Base-by-base conservation (phyloP, 148 eudicot genomes). In the Diospyros lotus region DNA sequence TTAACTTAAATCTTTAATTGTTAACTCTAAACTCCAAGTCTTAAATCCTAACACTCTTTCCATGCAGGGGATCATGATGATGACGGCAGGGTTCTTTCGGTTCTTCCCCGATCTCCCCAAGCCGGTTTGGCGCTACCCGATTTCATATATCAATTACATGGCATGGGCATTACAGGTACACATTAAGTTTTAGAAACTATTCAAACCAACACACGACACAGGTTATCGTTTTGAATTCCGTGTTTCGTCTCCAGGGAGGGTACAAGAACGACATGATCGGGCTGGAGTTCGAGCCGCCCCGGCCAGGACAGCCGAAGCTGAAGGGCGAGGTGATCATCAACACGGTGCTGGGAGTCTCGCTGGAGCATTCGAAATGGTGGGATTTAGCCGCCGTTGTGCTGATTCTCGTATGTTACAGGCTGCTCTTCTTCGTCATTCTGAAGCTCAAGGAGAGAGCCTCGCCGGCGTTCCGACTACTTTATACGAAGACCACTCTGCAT, bases 51-150 rank as follows among this genome's bases (percentile, higher is more conserved):
- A 28, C 28, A 28, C 28, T 54, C 4, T 48, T 46, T 45, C n/a
- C 72, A 5, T 84, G 76, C 90, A 93, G 96, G 98, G 98, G 50
- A 84, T 91, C 74, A 85, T 89, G 85, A 91, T 91, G 98, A 85
- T 91, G 91, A 86, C 98, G 11, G 88, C 98, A 2, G 98, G 98
- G 13, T 93, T 89, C 85, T 93, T 91, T 77, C 89, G 98, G 2
- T 77, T 81, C 82, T 79, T 93, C 50, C 83, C 89, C 41, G 93
- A 91, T 79, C 90, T 93, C 77, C 98, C 96, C n/a, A 93, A 93
- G 84, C 75, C 81, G 40, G 73, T 91, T 73, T 93, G 98, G 98
- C 93, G 96, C 53, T 91, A 93, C 78, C 98, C 96, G 0, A 71
- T 93, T 58, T 91, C 96, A 0, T 93, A 83, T 61, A 64, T 93